Conservation (phyloP, 1,139 yeast genomes). For the Nematodospora anomalae region DNA sequence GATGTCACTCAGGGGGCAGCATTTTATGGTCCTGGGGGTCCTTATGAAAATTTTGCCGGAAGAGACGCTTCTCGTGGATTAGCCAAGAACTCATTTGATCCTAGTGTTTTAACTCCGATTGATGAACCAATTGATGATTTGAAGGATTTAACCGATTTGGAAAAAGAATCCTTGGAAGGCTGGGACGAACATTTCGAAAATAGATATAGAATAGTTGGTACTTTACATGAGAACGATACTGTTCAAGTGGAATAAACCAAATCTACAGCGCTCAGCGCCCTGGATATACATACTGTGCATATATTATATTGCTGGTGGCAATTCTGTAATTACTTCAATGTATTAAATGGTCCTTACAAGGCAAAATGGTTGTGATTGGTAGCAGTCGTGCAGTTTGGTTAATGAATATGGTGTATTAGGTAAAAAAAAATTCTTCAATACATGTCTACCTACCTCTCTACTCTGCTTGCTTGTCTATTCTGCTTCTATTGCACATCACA, state of each 20-base stretch:
- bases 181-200: slow-evolving; percentile 86
- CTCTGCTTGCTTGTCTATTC: background rate
- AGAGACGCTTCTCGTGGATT: slow-evolving; percentile 94
- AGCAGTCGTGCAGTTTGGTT: too few species aligned
- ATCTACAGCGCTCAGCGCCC: too few species aligned
- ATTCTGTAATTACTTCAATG: too few species aligned
- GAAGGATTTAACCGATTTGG: slow-evolving; percentile 59
- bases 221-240: slow-evolving; percentile 33
- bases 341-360: too few species aligned
- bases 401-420: too few species aligned
- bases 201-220: slow-evolving; percentile 74
- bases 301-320: too few species aligned
- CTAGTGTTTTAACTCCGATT: slow-evolving; percentile 53
- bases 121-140: slow-evolving; percentile 75
- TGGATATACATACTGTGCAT: too few species aligned
- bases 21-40: slow-evolving; percentile 96
- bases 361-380: too few species aligned
- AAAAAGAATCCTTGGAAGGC: slow-evolving; percentile 65
- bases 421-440: too few species aligned
- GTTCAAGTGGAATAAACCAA: slow-evolving; percentile 7
- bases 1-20: slow-evolving; percentile 81
- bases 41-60: slow-evolving; percentile 94
- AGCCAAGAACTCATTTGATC: slow-evolving; percentile 86
- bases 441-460: too few species aligned
- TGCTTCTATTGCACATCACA: background rate